Base-by-base conservation (phyloP, 768 basidiomycete genomes). In the Russula foetens region DNA sequence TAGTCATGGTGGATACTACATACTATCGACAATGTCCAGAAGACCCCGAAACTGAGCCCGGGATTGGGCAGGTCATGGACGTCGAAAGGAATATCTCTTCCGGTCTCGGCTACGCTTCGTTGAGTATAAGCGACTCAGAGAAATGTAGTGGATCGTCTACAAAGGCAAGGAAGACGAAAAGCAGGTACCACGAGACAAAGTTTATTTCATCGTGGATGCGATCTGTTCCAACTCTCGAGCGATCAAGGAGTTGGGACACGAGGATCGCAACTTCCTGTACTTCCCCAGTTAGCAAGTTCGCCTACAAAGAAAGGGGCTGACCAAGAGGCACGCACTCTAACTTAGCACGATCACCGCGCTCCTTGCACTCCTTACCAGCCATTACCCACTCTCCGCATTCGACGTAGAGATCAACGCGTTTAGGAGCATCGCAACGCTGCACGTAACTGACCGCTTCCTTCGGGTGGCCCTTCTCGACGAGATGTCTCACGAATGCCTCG, bases 281-380 rank as follows among this genome's bases (percentile, higher is more conserved):
- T 29, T 24, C n/a, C 46, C 60, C 56, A 52, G 55, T 48, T 35
- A 57, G 45, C 35, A 66, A 56, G 28, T 60, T 35, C 60, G 57
- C 21, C 56, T 5, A 33, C 45, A 35, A 43, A 53, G 26, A 50
- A n/a, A n/a, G 11, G 9, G 39, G 58, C 15, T 11, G 17, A 15
- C 23, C 15, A 47, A 57, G 14, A 35, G 19, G 35, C 11, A 57
- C 93, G 70, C 71, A 97, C 96, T 90, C 86, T 33, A 98, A 72
- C 65, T 84, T 88, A 7, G 80, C 82, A 71, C 87, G 89, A 70
- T 99, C 93, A 1, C 85, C 85, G 28, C 90, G 77, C 53, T 95
- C 92, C 72, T 92, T 96, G 72, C 92, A 96, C 66, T 92, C 90
- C 68, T 82, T 85, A 1, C 88, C 95, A 0, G 94, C 95, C 70